Base-by-base conservation (phyloP, 1,139 yeast genomes). In the Hyphopichia khmerensis region DNA sequence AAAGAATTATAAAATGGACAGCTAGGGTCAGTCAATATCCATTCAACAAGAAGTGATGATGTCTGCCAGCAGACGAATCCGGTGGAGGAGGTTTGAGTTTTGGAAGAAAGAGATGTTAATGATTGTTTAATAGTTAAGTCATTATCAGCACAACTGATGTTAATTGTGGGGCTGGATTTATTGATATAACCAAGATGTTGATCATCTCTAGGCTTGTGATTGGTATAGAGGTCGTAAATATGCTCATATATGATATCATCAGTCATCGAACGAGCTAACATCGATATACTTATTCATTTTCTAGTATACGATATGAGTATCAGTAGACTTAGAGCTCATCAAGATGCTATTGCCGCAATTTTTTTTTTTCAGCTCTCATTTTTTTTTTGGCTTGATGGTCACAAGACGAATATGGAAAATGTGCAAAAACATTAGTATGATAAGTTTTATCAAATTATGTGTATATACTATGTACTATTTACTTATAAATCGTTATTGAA, bases 11-110 rank as follows among this genome's bases (percentile, higher is more conserved):
- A 35, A 17, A 67, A 53, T 1, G 72, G 72, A 43, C 69, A 56
- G 19, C 36, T 42, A 0, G 35, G 33, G 23, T 51, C 51, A 5
- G 54, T 47, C 11, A 72, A 39, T 1, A 80, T 40, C 88, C 89
- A 84, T 37, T 79, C 76, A 0, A 72, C 72, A 35, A 84, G 65
- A 5, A 65, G 54, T 1, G 76, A 72, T 1, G 85, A 72, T 1
- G 80, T 66, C 35, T 65, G 65, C 91, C 93, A 85, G 34, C 83
- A 69, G 15, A 84, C 74, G 45, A 80, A 87, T 5, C 93, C 93
- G 0, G 91, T 85, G 2, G 87, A 77, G 4, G 82, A 72, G 0
- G 70, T 51, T 33, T 67, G 63, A 1, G 52, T 53, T 15, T 64
- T 61, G 1, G 80, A 71, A 10, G 73, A 56, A 40, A 75, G 59